Evolutionary conservation across 1,139 yeast species (phyloP), one percentile per base, ranked within the genome.

Genomic region (Pichia sp.): DNA sequence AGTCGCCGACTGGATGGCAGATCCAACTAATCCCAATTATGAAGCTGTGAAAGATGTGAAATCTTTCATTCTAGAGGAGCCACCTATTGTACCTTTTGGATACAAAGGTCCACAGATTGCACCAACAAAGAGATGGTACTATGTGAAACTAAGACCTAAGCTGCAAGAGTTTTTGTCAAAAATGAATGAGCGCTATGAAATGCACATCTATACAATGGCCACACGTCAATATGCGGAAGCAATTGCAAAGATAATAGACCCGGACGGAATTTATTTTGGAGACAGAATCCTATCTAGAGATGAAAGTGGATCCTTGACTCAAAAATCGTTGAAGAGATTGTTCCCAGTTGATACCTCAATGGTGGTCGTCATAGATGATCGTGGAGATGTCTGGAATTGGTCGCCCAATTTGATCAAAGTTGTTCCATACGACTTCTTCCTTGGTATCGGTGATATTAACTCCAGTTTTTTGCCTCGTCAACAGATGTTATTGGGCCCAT

Each of bases 371-470:
- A 91, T 91, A 42, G 99, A 91, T 59, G 99, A 91, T 56, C 73
- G 99, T 56, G 98, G 97, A 5, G 99, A 91, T 58, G 98, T 91
- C 10, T 91, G 99, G 99, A 86, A 84, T 54, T 91, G 98, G 98
- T 85, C 87, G 47, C 79, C 83, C 19, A 88, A 91, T 56, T 66
- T 91, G 47, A 76, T 91, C 42, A 86, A 88, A 56, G 98, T 91
- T 9, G 83, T 87, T 2, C 98, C 98, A 0, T 91, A 86, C 57
- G 94, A 86, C 55, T 93, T 91, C 52, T 93, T 93, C 52, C 94
- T 87, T 29, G 97, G 97, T 10, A 86, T 91, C 42, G 99, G 99
- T 23, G 99, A 93, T 64, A 93, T 93, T 52, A 93, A 93, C 55
- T 85, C 96, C 17, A 81, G 88, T 48, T 87, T 86, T 55, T 64